Conservation (phyloP, 495 filamentous ascomycete species). For the Xylaria intraflava region DNA sequence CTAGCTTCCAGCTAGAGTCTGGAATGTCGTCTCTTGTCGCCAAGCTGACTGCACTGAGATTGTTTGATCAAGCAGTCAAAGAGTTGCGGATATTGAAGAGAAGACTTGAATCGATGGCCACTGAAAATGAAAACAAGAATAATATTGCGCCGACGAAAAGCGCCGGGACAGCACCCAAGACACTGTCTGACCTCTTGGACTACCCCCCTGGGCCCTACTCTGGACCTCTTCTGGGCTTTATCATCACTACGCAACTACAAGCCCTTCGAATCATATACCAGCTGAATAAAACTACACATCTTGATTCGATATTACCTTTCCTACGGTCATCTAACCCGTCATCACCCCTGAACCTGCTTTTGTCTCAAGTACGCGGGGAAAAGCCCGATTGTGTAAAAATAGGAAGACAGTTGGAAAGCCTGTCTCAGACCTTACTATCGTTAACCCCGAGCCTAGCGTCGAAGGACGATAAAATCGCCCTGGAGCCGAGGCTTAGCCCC, state of each 20-base stretch:
- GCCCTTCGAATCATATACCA: conserved; percentile 42
- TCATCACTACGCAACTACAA: conserved; percentile 50
- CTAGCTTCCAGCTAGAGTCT: conserved; percentile 71
- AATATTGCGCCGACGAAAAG: conserved; percentile 11
- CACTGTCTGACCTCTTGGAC: conserved; percentile 56
- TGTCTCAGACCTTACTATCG: conserved; percentile 61
- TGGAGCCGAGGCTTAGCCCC: conserved; percentile 44
- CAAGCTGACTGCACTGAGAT: conserved; percentile 62
- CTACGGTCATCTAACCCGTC: conserved; percentile 40
- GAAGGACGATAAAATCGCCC: conserved; percentile 44
- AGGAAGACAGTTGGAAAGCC: conserved; percentile 60
- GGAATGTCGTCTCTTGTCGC: conserved; percentile 71
- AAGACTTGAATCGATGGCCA: conserved; percentile 44
- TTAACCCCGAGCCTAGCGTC: conserved; percentile 52
- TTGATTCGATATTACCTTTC: conserved; percentile 43
- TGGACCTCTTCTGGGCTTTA: conserved; percentile 38
- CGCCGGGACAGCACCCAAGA: conserved; percentile 32
- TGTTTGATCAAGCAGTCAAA: conserved; percentile 69
- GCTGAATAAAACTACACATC: conserved; percentile 43
- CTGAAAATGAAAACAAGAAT: conserved; percentile 25
- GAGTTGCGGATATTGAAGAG: conserved; percentile 66
- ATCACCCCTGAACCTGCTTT: conserved; percentile 62
- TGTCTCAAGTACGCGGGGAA: conserved; percentile 42
- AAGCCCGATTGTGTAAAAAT: conserved; percentile 50
- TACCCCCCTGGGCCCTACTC: conserved; percentile 41